Conservation (phyloP, 2,329 filamentous ascomycete species). For the Colletotrichum sp. region DNA sequence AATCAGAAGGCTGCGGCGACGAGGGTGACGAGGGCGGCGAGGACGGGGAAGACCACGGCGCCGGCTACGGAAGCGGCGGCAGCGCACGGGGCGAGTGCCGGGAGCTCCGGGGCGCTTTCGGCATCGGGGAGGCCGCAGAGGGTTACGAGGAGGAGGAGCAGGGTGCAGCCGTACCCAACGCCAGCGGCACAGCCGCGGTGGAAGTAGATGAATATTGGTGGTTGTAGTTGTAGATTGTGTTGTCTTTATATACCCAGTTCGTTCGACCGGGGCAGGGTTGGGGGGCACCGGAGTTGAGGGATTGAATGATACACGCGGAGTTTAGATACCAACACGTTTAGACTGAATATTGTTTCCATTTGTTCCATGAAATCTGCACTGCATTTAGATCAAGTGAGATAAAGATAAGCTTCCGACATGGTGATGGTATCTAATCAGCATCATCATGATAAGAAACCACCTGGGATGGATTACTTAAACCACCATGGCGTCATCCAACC, state of each 20-base stretch:
- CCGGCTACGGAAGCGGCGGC: neutral
- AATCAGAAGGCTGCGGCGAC: neutral
- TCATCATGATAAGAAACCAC: neutral
- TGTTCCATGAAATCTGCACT: neutral
- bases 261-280: neutral
- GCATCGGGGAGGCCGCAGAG: conserved; percentile 4
- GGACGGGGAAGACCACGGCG: neutral
- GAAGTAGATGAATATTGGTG: neutral
- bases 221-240: neutral
- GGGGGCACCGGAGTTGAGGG: neutral
- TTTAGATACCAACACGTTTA: neutral
- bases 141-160: neutral
- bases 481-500: neutral
- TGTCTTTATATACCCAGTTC: neutral
- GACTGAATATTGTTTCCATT: neutral
- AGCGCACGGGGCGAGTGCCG: neutral
- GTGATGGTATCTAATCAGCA: neutral
- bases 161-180: conserved; percentile 9
- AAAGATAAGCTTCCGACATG: neutral
- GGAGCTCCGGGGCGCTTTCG: neutral
- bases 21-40: neutral
- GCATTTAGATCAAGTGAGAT: neutral
- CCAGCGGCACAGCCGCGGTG: conserved; percentile 1
- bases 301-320: neutral
- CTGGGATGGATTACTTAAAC: neutral